Base-by-base conservation (phyloP, 768 basidiomycete genomes). In the Rhizopogon roseolus region DNA sequence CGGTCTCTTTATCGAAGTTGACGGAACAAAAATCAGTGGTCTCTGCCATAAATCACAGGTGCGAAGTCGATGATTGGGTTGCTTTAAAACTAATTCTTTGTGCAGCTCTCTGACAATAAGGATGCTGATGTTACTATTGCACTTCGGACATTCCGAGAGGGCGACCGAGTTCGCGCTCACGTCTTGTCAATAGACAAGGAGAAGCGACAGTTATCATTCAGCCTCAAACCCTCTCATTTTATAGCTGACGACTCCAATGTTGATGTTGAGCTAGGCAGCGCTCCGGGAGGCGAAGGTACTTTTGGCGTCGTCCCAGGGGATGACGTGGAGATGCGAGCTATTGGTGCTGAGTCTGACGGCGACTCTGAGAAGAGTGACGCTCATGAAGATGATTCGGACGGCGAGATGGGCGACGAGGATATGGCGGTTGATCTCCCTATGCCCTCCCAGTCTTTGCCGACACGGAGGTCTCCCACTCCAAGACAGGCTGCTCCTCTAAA, bases 41-140 rank as follows among this genome's bases (percentile, higher is more conserved):
- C 77, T 99, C 10, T 99, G 96, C 67, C 96, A 98, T 68, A 94
- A 93, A 69, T 91, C 92, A 9, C 81, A 98, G 79, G 93, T 88
- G 61, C 50, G 76, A 11, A 36, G 10, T 36, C 34, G 34, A 65
- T 34, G 28, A 57, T 41, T 41, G 27, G 28, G 39, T n/a, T 45
- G 36, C 38, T 39, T 43, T 27, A 29, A 48, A 41, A 17, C 40
- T 48, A 39, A 38, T 49, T 22, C 49, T 52, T 53, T 17, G 19
- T 34, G 25, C 57, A 97, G 93, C 77, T 98, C 41, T 90, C 94
- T 7, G 96, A 98, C 64, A 92, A 90, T 66, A 77, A 83, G 57
- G 81, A 88, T 29, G 88, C 88, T 4, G 91, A 95, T 67, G 84
- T 90, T 19, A 70, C 78, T 27, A 70, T 87, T 38, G 93, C 93